Evolutionary conservation across 225 moss, liverwort and hornwort genomes (phyloP), one percentile per base, ranked within the genome.

Genomic region (Sphagnum contortum): DNA sequence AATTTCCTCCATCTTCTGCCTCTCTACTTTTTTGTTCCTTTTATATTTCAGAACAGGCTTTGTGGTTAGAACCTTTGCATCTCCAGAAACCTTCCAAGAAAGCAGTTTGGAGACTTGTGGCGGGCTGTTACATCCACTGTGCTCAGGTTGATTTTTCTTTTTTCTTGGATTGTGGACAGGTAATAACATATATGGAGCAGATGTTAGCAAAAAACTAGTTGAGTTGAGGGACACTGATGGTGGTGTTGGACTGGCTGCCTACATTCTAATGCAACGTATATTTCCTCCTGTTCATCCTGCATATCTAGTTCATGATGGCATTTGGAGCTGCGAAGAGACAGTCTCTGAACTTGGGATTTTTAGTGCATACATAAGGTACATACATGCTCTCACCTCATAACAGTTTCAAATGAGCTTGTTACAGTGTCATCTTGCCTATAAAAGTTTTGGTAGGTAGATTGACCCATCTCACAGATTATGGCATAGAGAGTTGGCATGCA

Each of bases 241-340:
- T 48, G 83, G 83, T 62, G 72, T 67, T 50, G 83, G 76, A 49
- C 63, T 93, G 59, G 93, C 93, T 12, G 96, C 90, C n/a, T 93
- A 91, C 72, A 89, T 98, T 53, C 48, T 98, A 47, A 92, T 92
- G 96, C 96, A 98, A 57, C 85, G 93, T 61, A 98, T 98, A 60
- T 93, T 91, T 49, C 93, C 93, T 62, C 80, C 87, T 50, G 76
- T 87, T 44, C 74, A 89, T 51, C 71, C 77, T 60, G 85, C 90
- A 9, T 93, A 89, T 70, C 85, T 98, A 50, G 61, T 89, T 64
- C 81, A 90, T 57, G 74, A 79, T 60, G 93, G 96, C 48, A 70
- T 70, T 49, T 91, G 90, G 81, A 79, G 73, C 64, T 65, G 72
- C 8, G 76, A 75, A 0, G 77, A 84, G 73, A 98, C 79, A 0